These are phyloP conservation scores for Cyanidioschyzon merolae DNA, from an alignment of 23 red algal species.

Conservation along the genomic window DNA sequence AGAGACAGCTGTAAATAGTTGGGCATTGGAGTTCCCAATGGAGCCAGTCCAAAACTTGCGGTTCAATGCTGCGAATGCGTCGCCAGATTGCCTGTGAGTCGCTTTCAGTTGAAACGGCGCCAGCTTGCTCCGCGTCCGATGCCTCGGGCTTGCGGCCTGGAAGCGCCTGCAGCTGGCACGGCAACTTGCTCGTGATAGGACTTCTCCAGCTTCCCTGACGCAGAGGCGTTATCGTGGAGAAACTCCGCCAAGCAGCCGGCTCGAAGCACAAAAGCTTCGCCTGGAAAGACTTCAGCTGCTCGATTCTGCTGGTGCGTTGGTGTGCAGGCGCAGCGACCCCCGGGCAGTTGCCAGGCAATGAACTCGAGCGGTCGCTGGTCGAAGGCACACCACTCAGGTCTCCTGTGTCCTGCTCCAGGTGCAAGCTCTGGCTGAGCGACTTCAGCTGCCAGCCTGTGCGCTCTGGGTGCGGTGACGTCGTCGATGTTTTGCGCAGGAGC, in stretches of 20 bases:
- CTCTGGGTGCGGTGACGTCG: background rate
- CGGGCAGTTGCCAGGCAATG: background rate
- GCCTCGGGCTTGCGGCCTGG: background rate
- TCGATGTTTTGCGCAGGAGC: background rate
- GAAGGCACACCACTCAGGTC: background rate
- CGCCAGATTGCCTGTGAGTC: background rate
- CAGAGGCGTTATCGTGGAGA: background rate
- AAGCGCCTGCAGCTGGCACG: background rate
- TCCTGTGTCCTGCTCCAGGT: background rate
- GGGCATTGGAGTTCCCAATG: constrained; percentile 12
- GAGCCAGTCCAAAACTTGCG: background rate
- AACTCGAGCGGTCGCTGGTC: background rate
- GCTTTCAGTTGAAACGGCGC: background rate
- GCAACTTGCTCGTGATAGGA: background rate
- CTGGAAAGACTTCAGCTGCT: background rate
- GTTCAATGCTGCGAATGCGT: background rate
- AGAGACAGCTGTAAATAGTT: background rate
- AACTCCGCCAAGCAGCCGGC: background rate
- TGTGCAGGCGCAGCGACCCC: background rate
- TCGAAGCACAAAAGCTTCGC: background rate
- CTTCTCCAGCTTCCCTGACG: background rate
- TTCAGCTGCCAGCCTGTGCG: background rate
- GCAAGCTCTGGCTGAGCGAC: background rate
- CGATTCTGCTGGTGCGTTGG: too few relatives aligned
- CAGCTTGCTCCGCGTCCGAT: background rate